Base-by-base conservation (phyloP, 2,329 filamentous ascomycete species). In the Hypoxylon sp. region DNA sequence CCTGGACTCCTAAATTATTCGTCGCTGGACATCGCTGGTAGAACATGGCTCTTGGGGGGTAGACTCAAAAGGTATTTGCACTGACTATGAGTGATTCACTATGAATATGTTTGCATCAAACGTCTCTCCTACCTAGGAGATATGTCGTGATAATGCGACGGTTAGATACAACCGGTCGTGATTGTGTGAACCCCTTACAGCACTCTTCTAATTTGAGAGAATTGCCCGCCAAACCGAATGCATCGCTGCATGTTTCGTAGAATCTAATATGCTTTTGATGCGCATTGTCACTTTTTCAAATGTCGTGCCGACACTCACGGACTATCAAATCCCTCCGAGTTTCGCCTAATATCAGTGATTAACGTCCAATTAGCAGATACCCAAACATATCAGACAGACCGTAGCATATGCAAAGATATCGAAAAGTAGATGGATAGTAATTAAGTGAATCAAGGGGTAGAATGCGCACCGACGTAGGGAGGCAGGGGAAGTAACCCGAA, bases 11-110 rank as follows among this genome's bases (percentile, higher is more conserved):
- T 46, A 39, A 31, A 37, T 60, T n/a, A 37, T 67, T 29, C 44
- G 26, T 24, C 53, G 59, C 24, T 63, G 59, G 64, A 44, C 59
- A 5, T 11, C 54, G 17, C 14, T 67, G 42, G 59, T 63, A n/a
- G 64, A 67, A 54, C 39, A 59, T 8, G 64, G 59, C 2, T 51
- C 54, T 11, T 67, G 54, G 59, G 11, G 42, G 42, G 33, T 63
- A 5, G 64, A 55, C n/a, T 17, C n/a, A 47, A 59, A 47, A 26
- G 54, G 64, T 19, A 60, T 67, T 37, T 63, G 46, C 54, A 63
- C 53, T 26, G 59, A 59, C 39, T 59, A 67, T 13, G 33, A 17
- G 22, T 63, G 59, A 59, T 63, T 67, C 35, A 46, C 47, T 6
- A 13, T 31, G 17, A n/a, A 63, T 24, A 59, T 48, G n/a, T 53